phyloP scores from a whole-genome alignment of 257 asterid genomes.

The Misopates orontium region DNA sequence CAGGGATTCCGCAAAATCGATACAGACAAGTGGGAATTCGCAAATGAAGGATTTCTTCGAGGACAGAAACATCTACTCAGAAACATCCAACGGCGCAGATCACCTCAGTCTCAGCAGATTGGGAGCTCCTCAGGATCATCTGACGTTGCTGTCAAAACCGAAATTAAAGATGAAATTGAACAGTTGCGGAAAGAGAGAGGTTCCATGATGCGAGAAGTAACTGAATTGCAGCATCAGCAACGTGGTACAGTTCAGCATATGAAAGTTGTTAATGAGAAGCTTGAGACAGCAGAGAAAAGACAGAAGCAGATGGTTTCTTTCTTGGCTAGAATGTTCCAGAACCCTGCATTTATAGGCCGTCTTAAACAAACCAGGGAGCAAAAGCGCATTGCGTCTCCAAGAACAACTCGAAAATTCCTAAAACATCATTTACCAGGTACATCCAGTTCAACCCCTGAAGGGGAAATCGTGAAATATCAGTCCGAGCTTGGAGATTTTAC shows the following conservation, averaged over 20 bases:
- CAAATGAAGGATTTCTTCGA: constrained; percentile 62
- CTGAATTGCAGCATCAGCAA: constrained; percentile 74
- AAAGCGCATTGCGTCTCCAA: constrained; percentile 44
- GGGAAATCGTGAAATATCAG: constrained; percentile 31
- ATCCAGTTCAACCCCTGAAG: constrained; percentile 31
- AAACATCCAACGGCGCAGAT: constrained; percentile 75
- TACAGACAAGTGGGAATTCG: constrained; percentile 83
- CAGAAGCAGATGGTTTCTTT: constrained; percentile 90
- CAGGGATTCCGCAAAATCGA: constrained; percentile 87
- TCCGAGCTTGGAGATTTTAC: constrained; percentile 31
- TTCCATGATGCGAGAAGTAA: constrained; percentile 66
- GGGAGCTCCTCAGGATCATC: constrained; percentile 50
- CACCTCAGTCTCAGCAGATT: constrained; percentile 50
- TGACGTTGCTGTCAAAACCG: constrained; percentile 25
- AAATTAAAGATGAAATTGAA: constrained; percentile 58
- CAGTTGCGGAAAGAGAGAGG: constrained; percentile 61
- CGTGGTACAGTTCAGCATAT: constrained; percentile 56
- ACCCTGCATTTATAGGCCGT: constrained; percentile 46
- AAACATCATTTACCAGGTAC: constrained; percentile 43
- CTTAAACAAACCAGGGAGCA: constrained; percentile 48
- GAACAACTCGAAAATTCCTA: constrained; percentile 48
- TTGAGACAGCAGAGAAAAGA: constrained; percentile 65
- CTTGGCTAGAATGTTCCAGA: constrained; percentile 70
- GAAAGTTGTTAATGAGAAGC: constrained; percentile 62
- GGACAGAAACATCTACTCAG: constrained; percentile 68